phyloP scores from a whole-genome alignment of 164 flowering plant species.

The Vitis rupestris region DNA sequence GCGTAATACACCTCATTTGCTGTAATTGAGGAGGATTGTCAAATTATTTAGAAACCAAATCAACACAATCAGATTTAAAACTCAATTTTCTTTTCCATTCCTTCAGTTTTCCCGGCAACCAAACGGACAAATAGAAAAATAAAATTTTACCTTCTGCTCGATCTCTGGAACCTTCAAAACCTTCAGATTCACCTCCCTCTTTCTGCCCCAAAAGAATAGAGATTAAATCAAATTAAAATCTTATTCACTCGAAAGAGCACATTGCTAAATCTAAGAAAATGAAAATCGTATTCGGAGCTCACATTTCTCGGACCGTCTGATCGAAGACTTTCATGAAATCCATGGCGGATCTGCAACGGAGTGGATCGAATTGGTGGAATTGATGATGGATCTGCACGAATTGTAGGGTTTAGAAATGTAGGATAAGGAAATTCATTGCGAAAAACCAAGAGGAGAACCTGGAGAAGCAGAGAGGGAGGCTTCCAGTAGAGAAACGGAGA shows the following conservation, averaged over 20 bases:
- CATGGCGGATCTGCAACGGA: conserved; percentile 51
- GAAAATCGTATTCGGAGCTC: conserved; percentile 20
- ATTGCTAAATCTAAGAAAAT: neutral
- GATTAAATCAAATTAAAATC: neutral
- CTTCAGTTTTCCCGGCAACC: neutral
- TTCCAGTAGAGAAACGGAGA: neutral
- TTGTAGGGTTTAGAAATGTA: neutral
- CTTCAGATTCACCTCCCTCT: conserved; percentile 93
- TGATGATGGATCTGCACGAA: conserved; percentile 16
- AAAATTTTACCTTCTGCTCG: conserved; percentile 77
- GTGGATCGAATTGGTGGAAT: neutral
- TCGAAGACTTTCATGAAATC: conserved; percentile 99
- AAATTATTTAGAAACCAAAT: neutral
- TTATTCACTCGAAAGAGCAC: neutral
- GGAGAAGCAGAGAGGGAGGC: neutral
- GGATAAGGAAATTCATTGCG: neutral
- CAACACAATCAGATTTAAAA: neutral
- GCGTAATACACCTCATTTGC: too few relatives aligned
- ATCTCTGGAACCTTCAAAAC: conserved; percentile 80
- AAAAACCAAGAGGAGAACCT: neutral
- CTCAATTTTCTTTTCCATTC: too few relatives aligned
- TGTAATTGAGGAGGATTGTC: too few relatives aligned
- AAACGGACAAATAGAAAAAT: neutral
- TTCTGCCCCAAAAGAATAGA: conserved; percentile 42
- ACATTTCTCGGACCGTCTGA: conserved; percentile 97